These are phyloP conservation scores for Sphaceloma murrayae DNA, from an alignment of 2,329 filamentous ascomycete species.

Conservation along the genomic window DNA sequence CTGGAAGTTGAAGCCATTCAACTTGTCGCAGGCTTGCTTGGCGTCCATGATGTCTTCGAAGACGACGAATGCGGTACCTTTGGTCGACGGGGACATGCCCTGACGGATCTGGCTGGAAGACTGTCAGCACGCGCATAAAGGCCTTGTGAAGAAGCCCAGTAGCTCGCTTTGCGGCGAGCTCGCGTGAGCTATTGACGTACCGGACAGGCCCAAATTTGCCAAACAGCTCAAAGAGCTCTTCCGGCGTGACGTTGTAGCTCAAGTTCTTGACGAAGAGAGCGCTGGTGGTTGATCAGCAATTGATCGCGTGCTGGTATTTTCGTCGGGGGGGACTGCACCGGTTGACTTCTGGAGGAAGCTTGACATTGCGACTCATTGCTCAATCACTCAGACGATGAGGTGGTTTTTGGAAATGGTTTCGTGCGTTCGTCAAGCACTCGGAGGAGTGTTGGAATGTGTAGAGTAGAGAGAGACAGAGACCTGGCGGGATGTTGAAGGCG, in stretches of 20 bases:
- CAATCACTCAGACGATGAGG: slow-evolving; percentile 25
- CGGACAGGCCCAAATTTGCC: slow-evolving; percentile 93
- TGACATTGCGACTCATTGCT: slow-evolving; percentile 93
- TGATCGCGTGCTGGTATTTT: slow-evolving; percentile 13
- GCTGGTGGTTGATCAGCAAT: slow-evolving; percentile 44
- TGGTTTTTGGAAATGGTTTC: not conserved
- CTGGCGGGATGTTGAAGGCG: too few species aligned
- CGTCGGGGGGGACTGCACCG: slow-evolving; percentile 51
- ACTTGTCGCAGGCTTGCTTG: slow-evolving; percentile 96
- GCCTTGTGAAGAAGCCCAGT: too few species aligned
- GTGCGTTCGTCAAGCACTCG: slow-evolving; percentile 10
- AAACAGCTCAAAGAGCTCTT: slow-evolving; percentile 98
- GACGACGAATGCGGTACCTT: slow-evolving; percentile 97
- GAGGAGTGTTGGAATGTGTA: slow-evolving; percentile 1
- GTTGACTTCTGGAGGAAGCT: slow-evolving; percentile 99
- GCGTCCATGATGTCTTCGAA: slow-evolving; percentile 99
- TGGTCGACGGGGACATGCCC: slow-evolving; percentile 93
- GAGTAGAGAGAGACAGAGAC: too few species aligned
- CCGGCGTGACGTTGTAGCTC: slow-evolving; percentile 98
- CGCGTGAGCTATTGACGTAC: slow-evolving; percentile 49
- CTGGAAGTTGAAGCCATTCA: slow-evolving; percentile 99
- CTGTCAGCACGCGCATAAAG: slow-evolving; percentile 14
- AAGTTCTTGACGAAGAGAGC: slow-evolving; percentile 99
- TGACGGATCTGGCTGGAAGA: slow-evolving; percentile 81
- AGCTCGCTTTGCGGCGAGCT: not conserved